Conservation (phyloP, 1,139 yeast genomes). For the Arxiozyma bovina region DNA sequence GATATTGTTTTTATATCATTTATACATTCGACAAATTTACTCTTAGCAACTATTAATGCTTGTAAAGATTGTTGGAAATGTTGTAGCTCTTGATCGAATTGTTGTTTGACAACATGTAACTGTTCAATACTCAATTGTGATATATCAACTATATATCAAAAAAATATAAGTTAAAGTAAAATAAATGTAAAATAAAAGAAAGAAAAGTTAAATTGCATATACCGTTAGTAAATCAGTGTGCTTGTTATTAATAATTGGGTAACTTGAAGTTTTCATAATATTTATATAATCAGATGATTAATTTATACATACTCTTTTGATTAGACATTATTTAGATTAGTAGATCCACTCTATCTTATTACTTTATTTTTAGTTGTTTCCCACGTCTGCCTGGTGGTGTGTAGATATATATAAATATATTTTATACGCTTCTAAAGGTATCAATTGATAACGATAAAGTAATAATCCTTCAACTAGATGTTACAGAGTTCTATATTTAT, state of each 20-base stretch:
- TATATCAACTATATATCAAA: conserved; percentile 40
- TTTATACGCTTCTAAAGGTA: no score
- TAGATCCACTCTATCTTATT: neutral
- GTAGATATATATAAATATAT: no score
- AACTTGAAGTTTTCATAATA: neutral
- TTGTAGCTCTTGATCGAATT: conserved; percentile 75
- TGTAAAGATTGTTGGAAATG: conserved; percentile 79
- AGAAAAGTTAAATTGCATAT: neutral
- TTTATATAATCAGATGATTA: neutral
- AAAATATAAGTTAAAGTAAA: neutral
- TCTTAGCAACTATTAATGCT: conserved; percentile 76
- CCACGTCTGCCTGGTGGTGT: neutral
- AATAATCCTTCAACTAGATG: neutral
- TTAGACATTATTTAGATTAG: conserved; percentile 13
- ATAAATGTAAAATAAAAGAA: neutral
- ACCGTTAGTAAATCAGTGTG: conserved; percentile 1
- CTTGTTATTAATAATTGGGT: neutral
- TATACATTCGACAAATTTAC: conserved; percentile 75
- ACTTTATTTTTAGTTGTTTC: no score
- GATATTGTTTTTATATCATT: conserved; percentile 56
- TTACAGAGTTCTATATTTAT: neutral
- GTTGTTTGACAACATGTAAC: conserved; percentile 71
- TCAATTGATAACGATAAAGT: neutral
- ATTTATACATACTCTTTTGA: conserved; percentile 18
- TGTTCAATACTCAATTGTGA: conserved; percentile 73